Evolutionary conservation across 148 eudicot species (phyloP).

Genomic region (Arctostaphylos glauca): DNA sequence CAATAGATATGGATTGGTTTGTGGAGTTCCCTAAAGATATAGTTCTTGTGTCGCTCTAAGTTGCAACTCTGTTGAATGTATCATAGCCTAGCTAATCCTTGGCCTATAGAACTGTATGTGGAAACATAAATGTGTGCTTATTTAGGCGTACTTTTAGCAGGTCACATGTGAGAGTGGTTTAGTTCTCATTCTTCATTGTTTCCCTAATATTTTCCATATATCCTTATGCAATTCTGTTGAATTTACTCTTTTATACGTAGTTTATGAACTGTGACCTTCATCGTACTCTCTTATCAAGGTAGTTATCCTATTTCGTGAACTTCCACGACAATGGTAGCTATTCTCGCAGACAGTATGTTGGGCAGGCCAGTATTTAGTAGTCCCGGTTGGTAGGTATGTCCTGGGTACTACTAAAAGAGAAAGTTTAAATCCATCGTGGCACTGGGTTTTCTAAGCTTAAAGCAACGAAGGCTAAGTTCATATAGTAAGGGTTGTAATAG

Average conservation of each 20-base stretch:
- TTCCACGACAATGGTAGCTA: not conserved
- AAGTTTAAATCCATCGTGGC: too few relatives aligned
- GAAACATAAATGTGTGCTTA: not conserved
- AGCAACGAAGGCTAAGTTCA: too few relatives aligned
- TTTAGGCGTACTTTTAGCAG: not conserved
- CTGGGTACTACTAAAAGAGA: too few relatives aligned
- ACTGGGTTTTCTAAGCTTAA: too few relatives aligned
- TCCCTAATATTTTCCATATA: not conserved
- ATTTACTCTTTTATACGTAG: not conserved
- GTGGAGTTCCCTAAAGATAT: not conserved
- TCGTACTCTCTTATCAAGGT: not conserved
- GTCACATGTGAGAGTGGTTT: not conserved
- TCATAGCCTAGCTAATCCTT: not conserved
- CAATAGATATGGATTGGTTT: not conserved
- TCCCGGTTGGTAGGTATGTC: not conserved
- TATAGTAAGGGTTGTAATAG: too few relatives aligned
- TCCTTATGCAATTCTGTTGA: not conserved
- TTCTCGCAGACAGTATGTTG: too few relatives aligned
- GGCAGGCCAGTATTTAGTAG: too few relatives aligned
- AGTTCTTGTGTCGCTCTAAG: not conserved
- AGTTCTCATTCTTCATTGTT: not conserved
- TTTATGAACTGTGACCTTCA: not conserved
- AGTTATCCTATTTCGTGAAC: not conserved
- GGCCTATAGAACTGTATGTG: not conserved
- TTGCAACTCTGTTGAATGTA: not conserved